These are phyloP conservation scores for Globisporangium canariense DNA, from an alignment of 352 stramenopile genomes.

Conservation along the genomic window DNA sequence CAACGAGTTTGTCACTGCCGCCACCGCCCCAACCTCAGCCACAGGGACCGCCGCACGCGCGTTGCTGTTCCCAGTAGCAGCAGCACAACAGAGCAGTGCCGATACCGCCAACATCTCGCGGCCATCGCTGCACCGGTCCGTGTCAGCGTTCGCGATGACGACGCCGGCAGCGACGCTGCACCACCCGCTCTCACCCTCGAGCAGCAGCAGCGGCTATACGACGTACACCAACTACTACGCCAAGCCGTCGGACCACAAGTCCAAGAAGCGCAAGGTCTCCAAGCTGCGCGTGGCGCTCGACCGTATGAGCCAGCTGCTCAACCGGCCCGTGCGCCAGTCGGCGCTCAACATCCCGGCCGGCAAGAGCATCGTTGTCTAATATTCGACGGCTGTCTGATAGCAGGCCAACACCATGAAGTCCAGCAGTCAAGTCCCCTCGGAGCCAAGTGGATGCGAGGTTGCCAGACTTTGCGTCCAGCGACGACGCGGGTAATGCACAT, in stretches of 20 bases:
- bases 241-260: conserved; percentile 18
- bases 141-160: conserved; percentile 16
- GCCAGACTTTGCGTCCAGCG: not conserved
- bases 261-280: conserved; percentile 68
- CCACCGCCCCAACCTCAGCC: not conserved
- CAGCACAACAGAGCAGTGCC: too few relatives aligned
- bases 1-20: conserved; percentile 27
- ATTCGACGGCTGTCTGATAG: too few relatives aligned
- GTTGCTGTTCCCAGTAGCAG: not conserved
- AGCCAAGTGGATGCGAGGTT: conserved; percentile 1
- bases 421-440: not conserved
- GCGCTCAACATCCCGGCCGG: conserved; percentile 52
- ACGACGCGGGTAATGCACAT: not conserved
- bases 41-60: not conserved
- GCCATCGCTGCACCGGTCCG: conserved; percentile 9
- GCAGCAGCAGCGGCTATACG: conserved; percentile 24
- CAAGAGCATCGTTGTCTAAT: conserved; percentile 72
- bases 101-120: not conserved
- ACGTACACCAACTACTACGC: conserved; percentile 29
- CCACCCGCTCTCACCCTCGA: conserved; percentile 18
- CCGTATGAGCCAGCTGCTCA: conserved; percentile 70
- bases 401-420: not conserved
- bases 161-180: not conserved
- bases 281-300: conserved; percentile 60
- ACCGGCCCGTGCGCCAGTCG: conserved; percentile 68